Evolutionary conservation across 768 basidiomycete genomes (phyloP).

Genomic region (Rhizopogon sp.): DNA sequence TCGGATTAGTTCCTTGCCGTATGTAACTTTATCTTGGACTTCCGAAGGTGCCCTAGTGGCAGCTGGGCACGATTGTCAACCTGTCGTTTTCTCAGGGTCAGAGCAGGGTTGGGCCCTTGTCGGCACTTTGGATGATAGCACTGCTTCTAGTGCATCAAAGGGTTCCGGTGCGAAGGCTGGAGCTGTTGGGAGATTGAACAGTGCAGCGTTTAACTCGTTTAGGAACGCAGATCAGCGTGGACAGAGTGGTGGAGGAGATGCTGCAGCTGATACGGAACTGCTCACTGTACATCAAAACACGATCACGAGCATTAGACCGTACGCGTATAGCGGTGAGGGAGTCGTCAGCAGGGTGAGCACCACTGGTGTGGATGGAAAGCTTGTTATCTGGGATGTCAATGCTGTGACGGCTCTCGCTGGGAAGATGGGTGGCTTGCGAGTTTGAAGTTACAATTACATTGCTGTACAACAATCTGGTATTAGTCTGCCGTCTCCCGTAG

Average conservation of each 20-base stretch:
- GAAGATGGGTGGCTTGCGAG: constrained; percentile 45
- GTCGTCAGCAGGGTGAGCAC: constrained; percentile 78
- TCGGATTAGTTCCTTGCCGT: constrained; percentile 73
- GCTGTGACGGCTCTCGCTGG: constrained; percentile 48
- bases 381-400: constrained; percentile 87
- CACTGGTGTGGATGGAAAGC: constrained; percentile 87
- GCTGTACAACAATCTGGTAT: constrained; percentile 4
- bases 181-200: constrained; percentile 75
- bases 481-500: too few species aligned
- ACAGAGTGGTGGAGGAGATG: constrained; percentile 27
- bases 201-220: constrained; percentile 93
- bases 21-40: constrained; percentile 82
- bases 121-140: constrained; percentile 85
- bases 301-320: constrained; percentile 86
- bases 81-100: constrained; percentile 77
- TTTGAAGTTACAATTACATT: constrained; percentile 23
- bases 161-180: constrained; percentile 38
- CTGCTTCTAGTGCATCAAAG: constrained; percentile 28
- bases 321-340: constrained; percentile 48
- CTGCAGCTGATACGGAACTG: constrained; percentile 62
- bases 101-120: constrained; percentile 72
- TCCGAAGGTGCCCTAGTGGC: constrained; percentile 79
- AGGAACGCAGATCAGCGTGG: constrained; percentile 83
- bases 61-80: constrained; percentile 98
- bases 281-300: constrained; percentile 97